phyloP scores from a whole-genome alignment of 2,329 filamentous ascomycete species.

The Westerdykella sp. region DNA sequence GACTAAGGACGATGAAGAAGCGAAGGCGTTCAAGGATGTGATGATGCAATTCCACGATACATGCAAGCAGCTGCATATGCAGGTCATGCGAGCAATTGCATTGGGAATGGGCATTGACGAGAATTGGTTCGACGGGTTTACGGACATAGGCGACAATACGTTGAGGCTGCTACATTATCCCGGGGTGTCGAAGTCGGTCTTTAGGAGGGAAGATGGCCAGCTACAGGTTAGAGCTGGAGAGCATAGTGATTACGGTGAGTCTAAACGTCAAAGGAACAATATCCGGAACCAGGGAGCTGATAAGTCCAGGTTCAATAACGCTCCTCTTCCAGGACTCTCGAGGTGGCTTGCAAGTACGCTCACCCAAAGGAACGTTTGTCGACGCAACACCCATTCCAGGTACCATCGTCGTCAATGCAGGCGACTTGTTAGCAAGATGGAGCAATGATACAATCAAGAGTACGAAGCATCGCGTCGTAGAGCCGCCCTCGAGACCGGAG shows the following conservation, averaged over 20 bases:
- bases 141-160: conserved; percentile 49
- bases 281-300: conserved; percentile 4
- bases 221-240: conserved; percentile 72
- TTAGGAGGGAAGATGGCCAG: conserved; percentile 59
- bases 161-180: conserved; percentile 74
- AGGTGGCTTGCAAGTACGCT: conserved; percentile 57
- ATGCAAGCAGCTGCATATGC: conserved; percentile 67
- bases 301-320: conserved; percentile 32
- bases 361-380: conserved; percentile 70
- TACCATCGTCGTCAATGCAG: conserved; percentile 83
- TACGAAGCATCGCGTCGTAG: conserved; percentile 83
- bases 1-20: conserved; percentile 46
- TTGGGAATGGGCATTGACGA: conserved; percentile 69
- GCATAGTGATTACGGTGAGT: conserved; percentile 60
- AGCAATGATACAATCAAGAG: conserved; percentile 88
- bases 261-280: background rate
- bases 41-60: conserved; percentile 71
- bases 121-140: conserved; percentile 69
- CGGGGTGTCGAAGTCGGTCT: conserved; percentile 58
- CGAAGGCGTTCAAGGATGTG: conserved; percentile 57
- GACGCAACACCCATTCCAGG: conserved; percentile 75
- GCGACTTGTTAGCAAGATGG: conserved; percentile 80
- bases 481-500: conserved; percentile 56
- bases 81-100: conserved; percentile 79
- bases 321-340: conserved; percentile 48